Base-by-base conservation (phyloP, 2,329 filamentous ascomycete species). In the Colletotrichum coccodes region DNA sequence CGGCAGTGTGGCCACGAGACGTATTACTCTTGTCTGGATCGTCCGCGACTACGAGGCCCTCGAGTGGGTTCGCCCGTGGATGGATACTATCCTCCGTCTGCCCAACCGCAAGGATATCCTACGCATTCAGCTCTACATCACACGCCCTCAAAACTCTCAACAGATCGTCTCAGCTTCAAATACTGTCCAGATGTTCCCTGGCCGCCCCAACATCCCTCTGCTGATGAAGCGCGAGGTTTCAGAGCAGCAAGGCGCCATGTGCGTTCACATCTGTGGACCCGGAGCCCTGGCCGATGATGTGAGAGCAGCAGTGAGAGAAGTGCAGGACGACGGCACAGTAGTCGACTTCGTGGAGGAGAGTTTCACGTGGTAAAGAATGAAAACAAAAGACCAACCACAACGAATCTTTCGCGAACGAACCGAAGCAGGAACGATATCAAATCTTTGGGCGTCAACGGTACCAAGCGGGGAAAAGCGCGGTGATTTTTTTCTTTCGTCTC, bases 41-140 rank as follows among this genome's bases (percentile, higher is more conserved):
- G 92, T 98, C 72, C 94, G 96, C 70, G 94, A 94, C 63, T 92
- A 92, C 42, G 92, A 97, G 75, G 91, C 95, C 64, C 87, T 98
- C 8, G 94, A 97, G 79, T 98, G 96, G 95, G 93, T 97, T 68
- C 90, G 94, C 8, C 93, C 94, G 6, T 98, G 93, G 91, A 91
- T 92, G 87, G 88, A 92, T 72, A 80, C 84, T 63, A 82, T 98
- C 61, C 86, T 98, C 36, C 87, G 87, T 64, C 91, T 98, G 86
- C 92, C 94, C 14, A 88, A 90, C 73, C 91, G 95, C 61, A 90
- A 93, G 67, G 94, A 97, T 57, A 86, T 97, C 34, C 87, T 99
- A 50, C 91, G 90, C 73, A 93, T 98, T 75, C 90, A 95, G 74
- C 88, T 98, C 54, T 98, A 97, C 81, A 91, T 98, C 73, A 98